Conservation (phyloP, 2,329 filamentous ascomycete species). For the Verruconis gallopava region DNA sequence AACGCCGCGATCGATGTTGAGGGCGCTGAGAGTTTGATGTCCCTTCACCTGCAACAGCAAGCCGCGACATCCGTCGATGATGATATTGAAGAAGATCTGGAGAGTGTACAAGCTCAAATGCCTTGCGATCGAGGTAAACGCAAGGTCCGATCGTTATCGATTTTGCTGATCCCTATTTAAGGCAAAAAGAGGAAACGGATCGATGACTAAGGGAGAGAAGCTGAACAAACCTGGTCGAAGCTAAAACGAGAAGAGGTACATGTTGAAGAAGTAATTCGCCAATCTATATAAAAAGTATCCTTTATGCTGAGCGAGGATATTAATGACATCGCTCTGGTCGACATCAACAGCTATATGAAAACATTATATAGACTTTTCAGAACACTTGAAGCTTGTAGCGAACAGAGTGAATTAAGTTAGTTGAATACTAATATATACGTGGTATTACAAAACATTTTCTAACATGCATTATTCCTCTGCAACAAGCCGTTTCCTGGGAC, state of each 20-base stretch:
- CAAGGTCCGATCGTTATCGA: constrained; percentile 11
- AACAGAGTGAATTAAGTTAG: constrained; percentile 2
- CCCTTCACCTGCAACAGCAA: constrained; percentile 12
- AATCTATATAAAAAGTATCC: constrained; percentile 7
- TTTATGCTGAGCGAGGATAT: constrained; percentile 10
- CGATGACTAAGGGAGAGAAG: background rate
- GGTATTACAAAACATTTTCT: background rate
- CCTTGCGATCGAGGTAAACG: constrained; percentile 9
- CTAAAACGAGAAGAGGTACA: constrained; percentile 12
- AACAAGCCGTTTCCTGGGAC: too few relatives aligned
- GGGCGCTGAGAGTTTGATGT: constrained; percentile 13
- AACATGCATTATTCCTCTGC: constrained; percentile 7
- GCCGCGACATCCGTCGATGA: constrained; percentile 12
- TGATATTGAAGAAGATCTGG: constrained; percentile 14
- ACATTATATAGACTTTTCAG: constrained; percentile 6
- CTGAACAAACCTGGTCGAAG: constrained; percentile 6
- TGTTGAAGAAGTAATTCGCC: constrained; percentile 11
- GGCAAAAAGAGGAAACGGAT: constrained; percentile 10
- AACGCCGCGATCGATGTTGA: constrained; percentile 12
- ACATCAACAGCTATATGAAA: constrained; percentile 10
- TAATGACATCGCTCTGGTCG: constrained; percentile 5
- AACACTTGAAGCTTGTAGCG: constrained; percentile 5
- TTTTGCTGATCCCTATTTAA: constrained; percentile 10
- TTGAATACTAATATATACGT: background rate
- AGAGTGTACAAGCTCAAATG: constrained; percentile 12